These are phyloP conservation scores for Agrocybe praecox DNA, from an alignment of 768 basidiomycete species.

Conservation along the genomic window DNA sequence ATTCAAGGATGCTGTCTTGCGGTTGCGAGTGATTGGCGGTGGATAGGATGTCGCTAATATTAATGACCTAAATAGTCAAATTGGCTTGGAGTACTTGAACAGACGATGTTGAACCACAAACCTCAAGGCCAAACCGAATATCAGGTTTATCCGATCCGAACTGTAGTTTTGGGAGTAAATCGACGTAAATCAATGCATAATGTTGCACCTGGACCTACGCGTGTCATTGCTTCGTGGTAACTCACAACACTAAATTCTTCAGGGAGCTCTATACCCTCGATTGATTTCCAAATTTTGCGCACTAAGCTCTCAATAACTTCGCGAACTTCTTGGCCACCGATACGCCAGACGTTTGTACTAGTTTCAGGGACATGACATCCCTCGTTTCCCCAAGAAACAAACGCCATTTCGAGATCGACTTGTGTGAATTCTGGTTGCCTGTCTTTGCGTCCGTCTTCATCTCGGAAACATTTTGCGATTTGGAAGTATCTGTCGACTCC, in stretches of 20 bases:
- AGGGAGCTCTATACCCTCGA: conserved; percentile 65
- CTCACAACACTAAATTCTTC: conserved; percentile 79
- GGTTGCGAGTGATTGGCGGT: conserved; percentile 25
- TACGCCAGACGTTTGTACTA: conserved; percentile 62
- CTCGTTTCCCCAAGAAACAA: conserved; percentile 75
- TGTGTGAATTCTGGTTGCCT: conserved; percentile 98
- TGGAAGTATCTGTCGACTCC: conserved; percentile 91
- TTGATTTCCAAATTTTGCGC: conserved; percentile 71
- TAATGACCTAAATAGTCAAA: conserved; percentile 41
- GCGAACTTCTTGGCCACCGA: conserved; percentile 85
- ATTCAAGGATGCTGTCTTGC: conserved; percentile 43
- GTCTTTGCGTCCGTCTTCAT: conserved; percentile 94
- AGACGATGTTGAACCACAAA: conserved; percentile 29
- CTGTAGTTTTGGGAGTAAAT: conserved; percentile 37
- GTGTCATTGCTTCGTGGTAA: conserved; percentile 88
- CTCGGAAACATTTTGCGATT: conserved; percentile 92
- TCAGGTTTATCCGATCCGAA: conserved; percentile 97
- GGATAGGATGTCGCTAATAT: conserved; percentile 41
- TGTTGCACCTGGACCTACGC: conserved; percentile 47
- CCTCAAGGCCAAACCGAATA: conserved; percentile 86
- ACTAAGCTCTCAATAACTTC: conserved; percentile 77
- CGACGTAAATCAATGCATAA: conserved; percentile 17
- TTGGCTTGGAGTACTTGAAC: conserved; percentile 13
- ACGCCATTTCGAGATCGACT: conserved; percentile 96
- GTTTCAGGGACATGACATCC: conserved; percentile 14